phyloP scores from a whole-genome alignment of 2,329 filamentous ascomycete genomes.

The Bipolaris sorokiniana region DNA sequence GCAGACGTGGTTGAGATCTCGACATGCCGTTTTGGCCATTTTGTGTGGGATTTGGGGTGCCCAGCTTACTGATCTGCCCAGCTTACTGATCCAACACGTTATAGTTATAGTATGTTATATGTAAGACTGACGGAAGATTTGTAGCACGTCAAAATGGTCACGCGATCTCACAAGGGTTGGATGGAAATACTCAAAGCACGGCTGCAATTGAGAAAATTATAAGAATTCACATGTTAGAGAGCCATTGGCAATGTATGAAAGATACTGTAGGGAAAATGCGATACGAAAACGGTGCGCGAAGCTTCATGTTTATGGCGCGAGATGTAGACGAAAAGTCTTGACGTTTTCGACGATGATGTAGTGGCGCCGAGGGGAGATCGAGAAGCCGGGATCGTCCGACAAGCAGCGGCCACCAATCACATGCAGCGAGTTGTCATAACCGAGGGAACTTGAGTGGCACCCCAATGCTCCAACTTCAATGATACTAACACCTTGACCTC shows the following conservation, averaged over 20 bases:
- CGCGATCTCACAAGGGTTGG: slow-evolving; percentile 8
- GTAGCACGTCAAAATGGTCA: not conserved
- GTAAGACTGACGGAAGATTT: not conserved
- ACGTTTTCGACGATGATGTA: slow-evolving; percentile 22
- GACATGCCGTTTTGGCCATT: no score
- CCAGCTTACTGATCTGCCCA: no score
- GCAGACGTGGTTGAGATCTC: no score
- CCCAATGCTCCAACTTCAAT: slow-evolving; percentile 27
- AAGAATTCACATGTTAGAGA: not conserved
- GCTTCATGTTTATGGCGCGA: not conserved
- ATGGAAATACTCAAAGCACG: not conserved
- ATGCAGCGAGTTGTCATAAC: slow-evolving; percentile 17
- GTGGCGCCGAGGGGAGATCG: slow-evolving; percentile 14
- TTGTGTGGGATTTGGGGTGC: no score
- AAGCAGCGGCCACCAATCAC: slow-evolving; percentile 13
- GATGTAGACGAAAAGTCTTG: slow-evolving; percentile 17
- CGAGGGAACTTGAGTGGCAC: slow-evolving; percentile 23
- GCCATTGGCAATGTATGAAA: not conserved
- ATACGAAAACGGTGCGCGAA: not conserved
- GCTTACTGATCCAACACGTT: no score
- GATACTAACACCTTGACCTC: slow-evolving; percentile 33
- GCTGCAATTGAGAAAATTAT: no score
- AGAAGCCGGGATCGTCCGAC: slow-evolving; percentile 24
- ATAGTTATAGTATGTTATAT: not conserved
- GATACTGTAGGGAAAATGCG: no score